Evolutionary conservation across 345 rosid species (phyloP), one percentile per base, ranked within the genome.

Genomic region (Erodium maritimum): DNA sequence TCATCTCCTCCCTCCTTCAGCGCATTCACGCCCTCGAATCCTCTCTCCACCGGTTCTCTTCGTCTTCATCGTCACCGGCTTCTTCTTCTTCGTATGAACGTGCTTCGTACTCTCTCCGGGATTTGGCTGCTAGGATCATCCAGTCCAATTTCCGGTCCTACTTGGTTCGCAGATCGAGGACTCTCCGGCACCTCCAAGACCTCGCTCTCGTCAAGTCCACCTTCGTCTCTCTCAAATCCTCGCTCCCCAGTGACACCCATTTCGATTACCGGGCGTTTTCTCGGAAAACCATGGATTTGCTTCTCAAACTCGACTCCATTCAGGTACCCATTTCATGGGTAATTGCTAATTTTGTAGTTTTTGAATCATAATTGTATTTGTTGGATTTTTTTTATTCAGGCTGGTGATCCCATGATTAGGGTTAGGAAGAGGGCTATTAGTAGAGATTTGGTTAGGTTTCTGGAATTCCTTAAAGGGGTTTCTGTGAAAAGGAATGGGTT

Each of bases 121-220:
- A 86, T 52, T 66, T 79, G 12, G 96, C 96, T 7, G 96, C 98
- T 22, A 78, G 90, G 21, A 77, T 91, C 29, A 91, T 91, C 62
- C 96, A 86, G 64, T 68, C 75, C 67, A 90, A 80, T 73, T 91
- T 88, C 65, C 86, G 95, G 0, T 72, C 84, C 23, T 82, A 80
- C 76, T 82, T 91, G 1, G 95, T 74, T 60, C 83, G 71, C 22
- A 81, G 96, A 84, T 91, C 96, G 52, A 73, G 80, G 72, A 73
- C 87, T 60, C 84, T 91, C 22, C 69, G 95, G 19, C 82, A 86
- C 66, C 96, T 88, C 69, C 79, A 86, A 67, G 84, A 77, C 52
- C 88, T 91, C 22, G 98, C 96, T 42, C 24, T 50, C 51, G 62
- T 91, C 52, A 88, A 82, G 74, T 77, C 96, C 52, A 75, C 73